Evolutionary conservation across 2,329 filamentous ascomycete species (phyloP), one percentile per base, ranked within the genome.

Genomic region (Scedosporium minutisporum): DNA sequence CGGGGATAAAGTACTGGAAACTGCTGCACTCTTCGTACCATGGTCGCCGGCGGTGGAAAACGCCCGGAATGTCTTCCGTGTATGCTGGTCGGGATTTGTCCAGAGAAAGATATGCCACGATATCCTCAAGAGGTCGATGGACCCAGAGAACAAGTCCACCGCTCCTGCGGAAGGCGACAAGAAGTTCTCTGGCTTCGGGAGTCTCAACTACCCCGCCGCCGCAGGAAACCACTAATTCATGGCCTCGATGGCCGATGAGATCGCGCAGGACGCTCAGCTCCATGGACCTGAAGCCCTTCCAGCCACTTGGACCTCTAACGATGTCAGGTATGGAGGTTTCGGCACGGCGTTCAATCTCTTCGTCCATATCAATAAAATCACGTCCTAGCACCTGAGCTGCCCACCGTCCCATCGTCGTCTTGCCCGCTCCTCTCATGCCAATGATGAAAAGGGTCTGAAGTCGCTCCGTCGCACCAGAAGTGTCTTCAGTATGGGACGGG

Each of bases 1-100:
- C 29, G 10, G 91, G 91, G 73, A 90, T 96, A 77, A 93, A 90
- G 77, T 96, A 97, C 68, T 96, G 87, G 69, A 91, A 88, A 72
- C 96, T 99, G 78, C 93, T 97, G 80, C 95, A 97, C 72, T 93
- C 86, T 63, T 90, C 82, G 74, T 91, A 97, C 87, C 91, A 96
- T 3, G 88, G 89, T 73, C 92, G 95, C 44, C 95, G 87, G 61
- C 93, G 88, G 63, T 91, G 78, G 81, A 96, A 99, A 2, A 99
- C 93, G 9, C 86, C 87, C 77, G 91, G 88, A 78, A 97, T 96
- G 69, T 97, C 89, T 68, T 95, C 92, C 4, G 92, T 87, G 71
- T 96, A 97, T 7, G 93, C 93, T 27, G 95, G 95, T 6, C 95
- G 85, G 23, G 89, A 91, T 77, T 96, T 92, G 77, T 99, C 95